Percentiles rank a stretch among this genome's conserved stretches.
These are phyloP conservation scores for Skeletonema potamos DNA, from an alignment of 108 stramenopile genomes.

Conservation along the genomic window DNA sequence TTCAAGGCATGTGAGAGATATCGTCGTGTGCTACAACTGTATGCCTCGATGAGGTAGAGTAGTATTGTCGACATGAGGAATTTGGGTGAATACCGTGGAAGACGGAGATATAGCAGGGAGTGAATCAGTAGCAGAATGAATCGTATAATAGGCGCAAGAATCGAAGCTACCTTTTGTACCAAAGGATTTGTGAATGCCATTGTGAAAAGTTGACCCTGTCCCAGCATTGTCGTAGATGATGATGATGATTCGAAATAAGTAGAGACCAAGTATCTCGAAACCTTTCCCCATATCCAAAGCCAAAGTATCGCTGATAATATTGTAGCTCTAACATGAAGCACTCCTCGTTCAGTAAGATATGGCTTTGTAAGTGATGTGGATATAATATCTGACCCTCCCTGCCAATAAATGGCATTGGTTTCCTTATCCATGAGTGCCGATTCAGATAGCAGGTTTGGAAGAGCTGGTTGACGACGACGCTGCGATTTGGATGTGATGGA, in stretches of 20 bases:
- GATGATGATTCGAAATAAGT: slow-evolving; percentile 25
- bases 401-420: slow-evolving; percentile 79
- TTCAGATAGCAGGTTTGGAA: slow-evolving; percentile 33
- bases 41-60: slow-evolving; percentile 78
- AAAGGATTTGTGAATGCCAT: neutral
- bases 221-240: neutral
- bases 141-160: slow-evolving; percentile 22
- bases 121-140: slow-evolving; percentile 33
- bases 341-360: slow-evolving; percentile 34
- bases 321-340: slow-evolving; percentile 44
- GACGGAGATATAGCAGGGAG: slow-evolving; percentile 39
- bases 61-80: slow-evolving; percentile 39
- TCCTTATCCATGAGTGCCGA: slow-evolving; percentile 78
- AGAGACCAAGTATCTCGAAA: slow-evolving; percentile 13
- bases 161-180: slow-evolving; percentile 12
- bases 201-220: neutral
- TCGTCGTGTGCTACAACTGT: slow-evolving; percentile 67
- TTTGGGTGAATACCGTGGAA: slow-evolving; percentile 30
- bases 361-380: slow-evolving; percentile 42
- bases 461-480: neutral
- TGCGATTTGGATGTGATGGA: neutral
- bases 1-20: slow-evolving; percentile 70
- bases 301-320: slow-evolving; percentile 33
- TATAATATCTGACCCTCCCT: slow-evolving; percentile 54
- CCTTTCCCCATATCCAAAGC: slow-evolving; percentile 44